Percentiles rank a stretch among this genome's conserved stretches.
phyloP scores from a whole-genome alignment of 345 rosid species.

The Clarkia xantiana region DNA sequence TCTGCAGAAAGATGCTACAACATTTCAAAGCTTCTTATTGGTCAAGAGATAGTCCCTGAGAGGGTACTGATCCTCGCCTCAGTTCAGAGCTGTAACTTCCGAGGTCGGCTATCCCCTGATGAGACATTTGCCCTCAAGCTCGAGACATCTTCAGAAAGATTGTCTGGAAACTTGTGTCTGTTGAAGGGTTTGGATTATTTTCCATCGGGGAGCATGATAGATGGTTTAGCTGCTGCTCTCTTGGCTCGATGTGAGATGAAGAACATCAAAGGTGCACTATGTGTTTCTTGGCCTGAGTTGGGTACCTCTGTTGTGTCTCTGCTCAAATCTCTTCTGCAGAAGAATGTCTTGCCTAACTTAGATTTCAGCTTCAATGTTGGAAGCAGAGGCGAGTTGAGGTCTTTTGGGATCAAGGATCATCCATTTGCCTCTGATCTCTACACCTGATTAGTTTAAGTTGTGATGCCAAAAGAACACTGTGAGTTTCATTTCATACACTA shows the following conservation, averaged over 20 bases:
- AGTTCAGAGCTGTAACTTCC: constrained; percentile 61
- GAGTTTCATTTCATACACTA: no score
- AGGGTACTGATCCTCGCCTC: constrained; percentile 59
- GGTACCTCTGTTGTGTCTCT: constrained; percentile 39
- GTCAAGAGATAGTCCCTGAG: constrained; percentile 51
- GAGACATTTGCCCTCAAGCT: constrained; percentile 61
- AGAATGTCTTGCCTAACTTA: constrained; percentile 31
- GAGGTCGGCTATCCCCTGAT: constrained; percentile 67
- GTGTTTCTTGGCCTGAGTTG: constrained; percentile 70
- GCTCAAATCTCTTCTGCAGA: constrained; percentile 32
- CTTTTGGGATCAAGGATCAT: constrained; percentile 22
- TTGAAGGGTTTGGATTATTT: constrained; percentile 51
- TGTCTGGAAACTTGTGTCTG: constrained; percentile 19
- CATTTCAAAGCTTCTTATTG: constrained; percentile 59
- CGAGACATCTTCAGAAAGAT: constrained; percentile 60
- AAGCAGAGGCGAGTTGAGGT: constrained; percentile 15
- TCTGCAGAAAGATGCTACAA: constrained; percentile 53
- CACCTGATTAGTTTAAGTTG: constrained; percentile 20
- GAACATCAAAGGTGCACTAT: constrained; percentile 58
- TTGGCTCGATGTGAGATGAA: constrained; percentile 58
- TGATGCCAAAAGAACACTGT: neutral
- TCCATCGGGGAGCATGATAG: constrained; percentile 80
- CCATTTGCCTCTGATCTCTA: constrained; percentile 47
- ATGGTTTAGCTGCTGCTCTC: constrained; percentile 76
- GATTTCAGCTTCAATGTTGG: constrained; percentile 17